Evolutionary conservation across 257 asterid species (phyloP), one percentile per base, ranked within the genome.

Genomic region (Scutellaria baicalensis): DNA sequence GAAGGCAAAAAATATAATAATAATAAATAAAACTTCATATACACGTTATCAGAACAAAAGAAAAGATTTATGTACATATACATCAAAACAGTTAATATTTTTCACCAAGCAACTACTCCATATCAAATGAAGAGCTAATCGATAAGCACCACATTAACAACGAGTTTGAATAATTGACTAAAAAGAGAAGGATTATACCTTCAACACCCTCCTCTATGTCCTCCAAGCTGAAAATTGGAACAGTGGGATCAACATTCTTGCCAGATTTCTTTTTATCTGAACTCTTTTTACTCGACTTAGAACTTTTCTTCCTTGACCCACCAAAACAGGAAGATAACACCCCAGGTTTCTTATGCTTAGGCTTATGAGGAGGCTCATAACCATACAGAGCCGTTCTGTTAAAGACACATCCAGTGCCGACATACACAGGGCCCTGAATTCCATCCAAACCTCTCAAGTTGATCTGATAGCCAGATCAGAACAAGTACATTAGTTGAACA

Each of bases 391-490:
- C 96, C 64, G 96, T 87, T 81, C 97, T 87, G 78, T 89, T 92
- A 72, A 92, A 92, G 81, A 87, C 97, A 78, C 97, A 92, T 68
- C 97, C 97, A 61, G 97, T 92, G 65, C 97, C 97, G 82, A 92
- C 96, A 17, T 92, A 92, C n/a, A 92, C 96, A 50, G 97, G 97
- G 69, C 97, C 97, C 82, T 92, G 97, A 80, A 92, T 84, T 68
- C 97, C 97, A 77, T 92, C 96, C 77, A 92, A 81, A 75, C 97
- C 97, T 82, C 96, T 87, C 94, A 92, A 87, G 83, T 92, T 92
- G 31, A 92, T 92, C 97, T 92, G 88, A 56, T 54, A 62, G 54
- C 43, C 70, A 43, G 49, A 70, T 61, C 75, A 11, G 12, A 64
- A 62, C 47, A 45, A 54, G 68, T 70, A 38, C 10, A 51, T 76